Base-by-base conservation (phyloP, 2,329 filamentous ascomycete genomes). In the Venturia nashicola region DNA sequence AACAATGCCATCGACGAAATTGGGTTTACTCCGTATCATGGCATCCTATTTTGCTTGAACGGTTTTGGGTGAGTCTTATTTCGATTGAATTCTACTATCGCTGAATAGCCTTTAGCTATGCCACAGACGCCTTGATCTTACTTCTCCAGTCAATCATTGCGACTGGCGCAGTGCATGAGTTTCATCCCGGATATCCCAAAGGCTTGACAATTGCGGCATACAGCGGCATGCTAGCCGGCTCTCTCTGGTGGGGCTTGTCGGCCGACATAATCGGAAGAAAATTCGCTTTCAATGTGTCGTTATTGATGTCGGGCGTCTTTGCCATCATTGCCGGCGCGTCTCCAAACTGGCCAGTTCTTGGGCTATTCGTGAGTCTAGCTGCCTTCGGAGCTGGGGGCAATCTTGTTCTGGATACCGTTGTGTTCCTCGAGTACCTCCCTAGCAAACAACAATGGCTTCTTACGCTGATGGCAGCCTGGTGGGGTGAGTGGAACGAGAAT, bases 251-350 rank as follows among this genome's bases (percentile, higher is more conserved):
- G 86, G 86, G 86, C 1, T 73, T 87, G 14, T 54, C 57, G 20
- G 60, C 60, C 27, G 87, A 90, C 69, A 79, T 89, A 42, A 85
- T 89, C 66, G 87, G 86, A 6, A 79, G 87, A 54, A 82, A 83
- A 66, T 83, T 83, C 67, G 86, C 87, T 5, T 90, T 90, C 76
- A 89, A 89, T 69, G 74, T 83, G 27, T 85, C 83, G 2, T 76
- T 89, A 12, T 80, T 89, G 68, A 77, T 88, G 64, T 86, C 82
- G 69, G 82, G 83, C 4, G 71, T 83, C 6, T 85, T 86, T 60
- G 81, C 81, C 39, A 83, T 89, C 63, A 75, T 88, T 0, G 87
- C 86, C 0, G 88, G 87, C 4, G 84, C 82, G 1, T 80, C 83
- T 65, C 87, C 87, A 1, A 87, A 80, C 67, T 91, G 86, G 85